Evolutionary conservation across 495 filamentous ascomycete genomes (phyloP).

Genomic region (Neurospora hispaniola): DNA sequence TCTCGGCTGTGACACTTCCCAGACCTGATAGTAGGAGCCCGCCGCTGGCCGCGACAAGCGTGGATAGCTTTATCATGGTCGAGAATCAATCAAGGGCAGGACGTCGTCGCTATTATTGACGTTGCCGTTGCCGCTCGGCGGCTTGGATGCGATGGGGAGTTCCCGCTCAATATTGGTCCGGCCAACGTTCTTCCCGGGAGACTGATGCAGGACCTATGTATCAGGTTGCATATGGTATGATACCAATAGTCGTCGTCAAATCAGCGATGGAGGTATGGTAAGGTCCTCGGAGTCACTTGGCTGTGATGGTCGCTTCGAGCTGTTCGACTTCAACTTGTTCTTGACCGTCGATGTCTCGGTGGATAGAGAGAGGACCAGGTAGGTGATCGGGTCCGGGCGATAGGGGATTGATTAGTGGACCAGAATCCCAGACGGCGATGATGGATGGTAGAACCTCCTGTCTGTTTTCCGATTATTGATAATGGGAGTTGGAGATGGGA

Average conservation of each 20-base stretch:
- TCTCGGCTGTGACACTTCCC: conserved; percentile 20
- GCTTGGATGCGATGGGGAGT: conserved; percentile 2
- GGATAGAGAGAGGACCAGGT: background rate
- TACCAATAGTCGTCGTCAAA: background rate
- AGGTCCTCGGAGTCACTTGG: background rate
- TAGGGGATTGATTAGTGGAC: background rate
- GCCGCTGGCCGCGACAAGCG: conserved; percentile 25
- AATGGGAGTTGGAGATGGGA: background rate
- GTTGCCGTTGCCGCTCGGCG: conserved; percentile 19
- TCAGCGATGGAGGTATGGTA: background rate
- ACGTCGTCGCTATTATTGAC: background rate
- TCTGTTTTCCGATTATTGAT: background rate
- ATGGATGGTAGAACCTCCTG: background rate
- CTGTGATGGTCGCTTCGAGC: background rate
- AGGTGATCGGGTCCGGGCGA: background rate
- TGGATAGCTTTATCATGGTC: conserved; percentile 21
- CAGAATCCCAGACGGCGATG: background rate
- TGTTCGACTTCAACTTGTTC: background rate
- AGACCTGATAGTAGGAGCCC: conserved; percentile 25
- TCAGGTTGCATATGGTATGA: background rate
- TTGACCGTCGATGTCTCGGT: background rate
- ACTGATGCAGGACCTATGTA: background rate
- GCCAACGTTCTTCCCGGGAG: background rate
- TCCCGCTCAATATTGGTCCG: background rate
- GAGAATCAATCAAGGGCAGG: background rate